Conservation (phyloP, 345 rosid genomes). For the Nasturtium officinale region DNA sequence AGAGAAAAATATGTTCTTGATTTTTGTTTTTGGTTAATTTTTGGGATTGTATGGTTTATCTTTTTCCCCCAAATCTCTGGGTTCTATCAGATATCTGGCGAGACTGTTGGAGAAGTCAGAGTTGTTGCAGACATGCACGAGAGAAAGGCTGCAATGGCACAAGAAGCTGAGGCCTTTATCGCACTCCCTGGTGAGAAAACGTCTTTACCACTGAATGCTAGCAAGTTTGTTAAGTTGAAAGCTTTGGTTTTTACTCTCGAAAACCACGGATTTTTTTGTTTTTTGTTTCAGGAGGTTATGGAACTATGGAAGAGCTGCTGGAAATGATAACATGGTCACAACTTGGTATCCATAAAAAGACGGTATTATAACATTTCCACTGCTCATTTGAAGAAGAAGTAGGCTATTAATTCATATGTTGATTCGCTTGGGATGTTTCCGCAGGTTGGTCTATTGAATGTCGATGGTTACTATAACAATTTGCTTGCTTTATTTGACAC, state of each 20-base stretch:
- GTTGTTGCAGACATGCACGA: conserved; percentile 91
- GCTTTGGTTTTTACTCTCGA: neutral
- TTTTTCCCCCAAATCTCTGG: neutral
- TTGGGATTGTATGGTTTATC: neutral
- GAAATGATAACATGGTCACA: conserved; percentile 99
- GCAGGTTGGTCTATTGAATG: conserved; percentile 92
- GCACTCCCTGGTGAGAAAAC: conserved; percentile 93
- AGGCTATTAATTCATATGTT: neutral
- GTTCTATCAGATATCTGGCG: conserved; percentile 76
- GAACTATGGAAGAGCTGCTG: conserved; percentile 92
- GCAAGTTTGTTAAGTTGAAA: conserved; percentile 5
- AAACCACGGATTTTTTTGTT: neutral
- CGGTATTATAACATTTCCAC: conserved; percentile 48
- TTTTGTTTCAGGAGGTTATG: conserved; percentile 77
- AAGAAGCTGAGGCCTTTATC: conserved; percentile 89
- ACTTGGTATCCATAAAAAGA: conserved; percentile 92
- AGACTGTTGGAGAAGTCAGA: conserved; percentile 84
- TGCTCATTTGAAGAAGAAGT: neutral
- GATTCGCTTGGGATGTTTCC: conserved; percentile 10
- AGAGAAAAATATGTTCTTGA: neutral
- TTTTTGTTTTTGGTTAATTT: neutral
- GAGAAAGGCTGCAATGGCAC: conserved; percentile 96
- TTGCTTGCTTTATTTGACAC: conserved; percentile 85
- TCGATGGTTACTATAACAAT: conserved; percentile 86
- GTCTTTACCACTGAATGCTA: conserved; percentile 5